These are phyloP conservation scores for Diplodia corticola DNA, from an alignment of 2,329 filamentous ascomycete species.

Conservation along the genomic window DNA sequence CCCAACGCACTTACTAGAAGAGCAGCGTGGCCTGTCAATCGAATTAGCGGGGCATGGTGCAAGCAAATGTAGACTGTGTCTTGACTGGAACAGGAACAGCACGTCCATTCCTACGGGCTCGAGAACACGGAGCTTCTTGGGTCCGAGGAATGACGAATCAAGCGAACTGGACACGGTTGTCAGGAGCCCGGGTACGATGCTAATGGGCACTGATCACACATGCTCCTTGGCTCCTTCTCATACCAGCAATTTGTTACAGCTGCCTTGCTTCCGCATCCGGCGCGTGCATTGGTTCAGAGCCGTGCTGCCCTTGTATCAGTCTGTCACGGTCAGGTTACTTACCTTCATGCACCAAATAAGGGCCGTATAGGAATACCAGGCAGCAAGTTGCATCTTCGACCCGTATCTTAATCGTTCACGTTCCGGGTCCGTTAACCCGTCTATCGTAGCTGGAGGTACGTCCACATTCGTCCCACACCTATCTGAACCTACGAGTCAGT, in stretches of 20 bases:
- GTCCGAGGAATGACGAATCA: not conserved
- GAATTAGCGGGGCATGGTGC: not conserved
- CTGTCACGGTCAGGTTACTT: not conserved
- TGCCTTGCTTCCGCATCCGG: not conserved
- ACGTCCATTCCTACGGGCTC: not conserved
- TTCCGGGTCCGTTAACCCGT: constrained; percentile 33
- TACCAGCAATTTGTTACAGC: not conserved
- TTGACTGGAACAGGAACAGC: not conserved
- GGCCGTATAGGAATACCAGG: constrained; percentile 43
- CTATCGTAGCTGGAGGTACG: constrained; percentile 23
- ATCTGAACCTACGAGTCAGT: constrained; percentile 25
- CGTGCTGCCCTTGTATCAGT: not conserved
- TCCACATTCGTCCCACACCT: constrained; percentile 35
- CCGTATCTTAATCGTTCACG: constrained; percentile 34
- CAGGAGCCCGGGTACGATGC: not conserved
- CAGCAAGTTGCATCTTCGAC: constrained; percentile 42
- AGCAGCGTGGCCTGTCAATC: constrained; percentile 28
- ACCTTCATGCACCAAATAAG: constrained; percentile 41
- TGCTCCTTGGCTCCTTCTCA: not conserved
- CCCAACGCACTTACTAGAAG: constrained; percentile 26
- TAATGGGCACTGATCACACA: not conserved
- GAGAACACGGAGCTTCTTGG: not conserved
- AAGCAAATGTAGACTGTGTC: too few species aligned
- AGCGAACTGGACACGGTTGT: not conserved
- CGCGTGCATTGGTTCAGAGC: not conserved